These are phyloP conservation scores for Alternaria alternata DNA, from an alignment of 2,329 filamentous ascomycete species.

Conservation along the genomic window DNA sequence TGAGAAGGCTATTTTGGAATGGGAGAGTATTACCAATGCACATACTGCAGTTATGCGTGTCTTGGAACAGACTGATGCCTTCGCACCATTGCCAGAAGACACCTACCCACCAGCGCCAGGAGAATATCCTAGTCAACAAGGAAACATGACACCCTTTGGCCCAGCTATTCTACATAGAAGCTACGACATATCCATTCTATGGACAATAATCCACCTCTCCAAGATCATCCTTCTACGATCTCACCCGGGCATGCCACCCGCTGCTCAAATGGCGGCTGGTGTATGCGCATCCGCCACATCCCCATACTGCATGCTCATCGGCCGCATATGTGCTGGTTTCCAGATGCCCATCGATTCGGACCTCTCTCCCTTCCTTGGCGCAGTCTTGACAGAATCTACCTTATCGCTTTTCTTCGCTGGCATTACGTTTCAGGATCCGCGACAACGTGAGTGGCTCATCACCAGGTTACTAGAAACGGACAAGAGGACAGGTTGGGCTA, in stretches of 20 bases:
- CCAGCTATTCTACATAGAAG: conserved; percentile 81
- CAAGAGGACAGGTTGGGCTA: conserved; percentile 86
- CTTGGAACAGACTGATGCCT: conserved; percentile 73
- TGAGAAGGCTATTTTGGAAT: conserved; percentile 76
- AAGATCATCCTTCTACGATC: conserved; percentile 82
- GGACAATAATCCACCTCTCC: conserved; percentile 86
- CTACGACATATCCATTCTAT: conserved; percentile 85
- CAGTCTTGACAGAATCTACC: conserved; percentile 81
- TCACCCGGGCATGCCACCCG: conserved; percentile 90
- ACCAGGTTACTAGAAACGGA: conserved; percentile 77
- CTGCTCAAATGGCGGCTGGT: conserved; percentile 85
- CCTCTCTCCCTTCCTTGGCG: conserved; percentile 80
- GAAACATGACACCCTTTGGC: conserved; percentile 77
- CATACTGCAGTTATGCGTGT: conserved; percentile 70
- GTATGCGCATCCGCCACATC: conserved; percentile 77
- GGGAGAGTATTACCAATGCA: conserved; percentile 75
- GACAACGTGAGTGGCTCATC: conserved; percentile 81
- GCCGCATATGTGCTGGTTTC: conserved; percentile 79
- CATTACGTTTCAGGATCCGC: conserved; percentile 75
- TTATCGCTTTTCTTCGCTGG: conserved; percentile 88
- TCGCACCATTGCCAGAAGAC: conserved; percentile 76
- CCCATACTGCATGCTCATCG: conserved; percentile 75
- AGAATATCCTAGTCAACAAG: conserved; percentile 11
- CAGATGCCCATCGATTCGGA: conserved; percentile 50
- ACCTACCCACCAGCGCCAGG: conserved; percentile 63